Percentiles rank a stretch among this genome's conserved stretches.
Evolutionary conservation across 805 yeast genomes (phyloP).

Genomic region (Cyberlindnera galapagoensis): DNA sequence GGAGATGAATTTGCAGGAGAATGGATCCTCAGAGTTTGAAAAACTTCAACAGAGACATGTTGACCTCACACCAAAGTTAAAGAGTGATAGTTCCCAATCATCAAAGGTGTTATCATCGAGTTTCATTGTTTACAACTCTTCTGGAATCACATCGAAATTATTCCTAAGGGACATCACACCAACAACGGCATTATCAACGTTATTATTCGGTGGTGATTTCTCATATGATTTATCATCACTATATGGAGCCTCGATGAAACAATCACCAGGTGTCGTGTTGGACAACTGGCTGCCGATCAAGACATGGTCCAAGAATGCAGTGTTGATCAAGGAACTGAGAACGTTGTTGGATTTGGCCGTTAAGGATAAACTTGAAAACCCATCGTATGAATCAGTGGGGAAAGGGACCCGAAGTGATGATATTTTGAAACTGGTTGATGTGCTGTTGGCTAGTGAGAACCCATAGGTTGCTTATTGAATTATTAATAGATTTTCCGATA

Average conservation of each 20-base stretch:
- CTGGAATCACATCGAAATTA: constrained; percentile 59
- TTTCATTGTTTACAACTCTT: constrained; percentile 57
- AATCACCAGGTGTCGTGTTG: constrained; percentile 77
- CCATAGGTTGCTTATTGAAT: too few species aligned
- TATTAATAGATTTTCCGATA: too few species aligned
- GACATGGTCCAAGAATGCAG: constrained; percentile 94
- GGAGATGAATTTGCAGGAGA: constrained; percentile 29
- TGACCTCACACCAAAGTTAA: constrained; percentile 36
- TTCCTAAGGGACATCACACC: constrained; percentile 79
- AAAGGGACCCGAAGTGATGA: constrained; percentile 25
- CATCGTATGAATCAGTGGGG: constrained; percentile 27
- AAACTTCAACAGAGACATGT: constrained; percentile 23
- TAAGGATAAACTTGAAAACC: constrained; percentile 50
- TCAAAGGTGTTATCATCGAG: constrained; percentile 21
- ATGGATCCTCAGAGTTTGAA: constrained; percentile 33
- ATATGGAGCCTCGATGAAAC: constrained; percentile 35
- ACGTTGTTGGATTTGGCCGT: constrained; percentile 60
- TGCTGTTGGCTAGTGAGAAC: constrained; percentile 13
- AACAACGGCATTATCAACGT: constrained; percentile 57
- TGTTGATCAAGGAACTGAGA: constrained; percentile 67
- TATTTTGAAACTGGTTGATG: constrained; percentile 35
- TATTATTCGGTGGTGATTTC: constrained; percentile 78
- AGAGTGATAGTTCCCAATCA: constrained; percentile 17
- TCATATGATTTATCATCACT: constrained; percentile 45
- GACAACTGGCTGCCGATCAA: constrained; percentile 87